Conservation (phyloP, 2,329 filamentous ascomycete species). For the Colletotrichum melonis region DNA sequence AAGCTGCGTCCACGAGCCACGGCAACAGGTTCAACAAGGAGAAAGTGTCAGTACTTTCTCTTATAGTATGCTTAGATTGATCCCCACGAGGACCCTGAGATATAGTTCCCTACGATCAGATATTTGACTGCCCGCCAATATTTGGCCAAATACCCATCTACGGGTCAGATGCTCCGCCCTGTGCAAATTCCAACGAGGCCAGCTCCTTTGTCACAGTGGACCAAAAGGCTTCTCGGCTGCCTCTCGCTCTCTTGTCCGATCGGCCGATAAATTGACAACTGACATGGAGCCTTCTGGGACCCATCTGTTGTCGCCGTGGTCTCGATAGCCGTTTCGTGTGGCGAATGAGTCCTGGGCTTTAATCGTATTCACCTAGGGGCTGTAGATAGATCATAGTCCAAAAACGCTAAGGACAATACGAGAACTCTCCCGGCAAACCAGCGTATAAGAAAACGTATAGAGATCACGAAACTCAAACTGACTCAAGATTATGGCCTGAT, state of each 20-base stretch:
- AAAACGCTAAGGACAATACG: neutral
- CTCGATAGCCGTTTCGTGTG: neutral
- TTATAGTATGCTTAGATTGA: neutral
- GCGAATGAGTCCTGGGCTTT: neutral
- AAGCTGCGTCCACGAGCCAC: neutral
- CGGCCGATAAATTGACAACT: neutral
- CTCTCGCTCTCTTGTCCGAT: neutral
- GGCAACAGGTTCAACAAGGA: neutral
- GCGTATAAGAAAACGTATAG: neutral
- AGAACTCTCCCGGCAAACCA: neutral
- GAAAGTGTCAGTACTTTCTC: neutral
- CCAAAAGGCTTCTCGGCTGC: neutral
- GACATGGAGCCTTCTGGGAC: neutral
- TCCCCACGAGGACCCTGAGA: neutral
- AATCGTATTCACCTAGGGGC: neutral
- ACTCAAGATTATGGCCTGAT: neutral
- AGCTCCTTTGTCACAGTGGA: neutral
- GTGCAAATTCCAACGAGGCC: neutral
- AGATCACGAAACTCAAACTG: neutral
- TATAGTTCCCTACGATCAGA: neutral
- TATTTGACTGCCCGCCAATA: neutral
- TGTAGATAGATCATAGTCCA: neutral
- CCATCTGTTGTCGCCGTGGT: neutral
- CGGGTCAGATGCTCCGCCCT: neutral
- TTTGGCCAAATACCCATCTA: neutral